Evolutionary conservation across 2,329 filamentous ascomycete genomes (phyloP), one percentile per base, ranked within the genome.

Genomic region (Podosphaera leucotricha): DNA sequence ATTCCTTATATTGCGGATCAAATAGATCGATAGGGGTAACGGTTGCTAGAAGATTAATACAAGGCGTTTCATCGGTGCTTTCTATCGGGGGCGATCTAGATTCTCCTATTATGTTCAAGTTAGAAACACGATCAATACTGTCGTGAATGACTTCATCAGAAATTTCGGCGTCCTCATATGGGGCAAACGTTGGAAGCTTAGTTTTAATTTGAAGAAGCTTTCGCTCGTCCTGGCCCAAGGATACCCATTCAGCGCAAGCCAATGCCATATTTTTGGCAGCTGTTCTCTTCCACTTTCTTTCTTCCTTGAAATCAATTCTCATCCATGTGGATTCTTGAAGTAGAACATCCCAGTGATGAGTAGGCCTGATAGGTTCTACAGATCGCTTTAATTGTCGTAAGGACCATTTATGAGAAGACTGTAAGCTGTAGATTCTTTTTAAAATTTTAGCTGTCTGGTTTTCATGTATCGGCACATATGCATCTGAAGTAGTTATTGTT

Each of bases 271-370:
- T 84, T 46, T 77, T 78, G 4, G 86, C 86, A 30, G 79, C 71
- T 2, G 80, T 72, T 56, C 75, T 76, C 62, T 94, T 95, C 85
- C 86, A 93, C 58, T 92, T 93, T 36, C 84, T 68, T 59, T 95
- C 90, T 60, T 94, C 83, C 43, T 80, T 72, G 55, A 94, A 95
- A 60, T 98, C 90, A 1, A 85, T 94, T 43, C 86, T 75, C 83
- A 98, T 92, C 87, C 87, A 95, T 59, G 86, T 92, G 72, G 87
- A 83, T 63, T 98, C 86, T 52, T 85, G 72, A 26, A 98, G 64
- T 45, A 95, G 60, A 43, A 87, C 70, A 61, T 98, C 90, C 72
- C 78, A 82, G 52, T 95, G 87, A 1, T 79, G 77, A 1, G 73
- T 70, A 16, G 77, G 78, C 33, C 84, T 73, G 3, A 72, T 68